Percentiles rank a stretch among this genome's conserved stretches.
Conservation (phyloP, 768 basidiomycete genomes). For the Mycena pura region DNA sequence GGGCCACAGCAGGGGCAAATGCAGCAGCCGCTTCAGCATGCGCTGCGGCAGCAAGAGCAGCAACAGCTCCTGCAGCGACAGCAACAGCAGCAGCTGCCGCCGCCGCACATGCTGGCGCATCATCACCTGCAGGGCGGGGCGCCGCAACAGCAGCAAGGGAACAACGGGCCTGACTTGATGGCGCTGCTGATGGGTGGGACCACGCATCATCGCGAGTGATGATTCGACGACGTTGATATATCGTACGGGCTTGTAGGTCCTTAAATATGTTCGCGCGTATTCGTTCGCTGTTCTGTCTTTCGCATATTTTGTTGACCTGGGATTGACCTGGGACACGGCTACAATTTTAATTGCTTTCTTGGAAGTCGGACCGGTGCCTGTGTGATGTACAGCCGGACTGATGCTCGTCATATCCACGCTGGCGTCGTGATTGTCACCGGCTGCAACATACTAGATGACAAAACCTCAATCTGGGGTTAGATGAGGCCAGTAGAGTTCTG, state of each 20-base stretch:
- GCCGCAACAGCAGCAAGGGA: constrained; percentile 69
- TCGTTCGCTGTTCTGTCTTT: background rate
- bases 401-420: background rate
- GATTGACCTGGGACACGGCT: too few species aligned
- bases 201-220: constrained; percentile 61
- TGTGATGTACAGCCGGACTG: background rate
- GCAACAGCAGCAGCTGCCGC: constrained; percentile 63
- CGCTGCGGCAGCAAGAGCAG: constrained; percentile 52
- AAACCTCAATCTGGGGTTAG: constrained; percentile 14
- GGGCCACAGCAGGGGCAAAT: constrained; percentile 55
- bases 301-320: constrained; percentile 6
- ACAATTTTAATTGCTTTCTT: constrained; percentile 18
- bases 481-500: constrained; percentile 6
- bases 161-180: constrained; percentile 77
- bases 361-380: constrained; percentile 6
- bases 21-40: constrained; percentile 50
- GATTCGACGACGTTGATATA: constrained; percentile 1
- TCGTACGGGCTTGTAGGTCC: constrained; percentile 20
- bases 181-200: constrained; percentile 79
- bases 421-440: background rate
- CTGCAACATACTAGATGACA: background rate
- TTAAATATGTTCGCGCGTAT: background rate
- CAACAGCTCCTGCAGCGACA: constrained; percentile 42
- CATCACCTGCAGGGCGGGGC: constrained; percentile 47
- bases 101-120: constrained; percentile 58